Percentiles rank a stretch among this genome's conserved stretches.
Conservation (phyloP, 805 yeast species). For the Candida khao-thaluensis region DNA sequence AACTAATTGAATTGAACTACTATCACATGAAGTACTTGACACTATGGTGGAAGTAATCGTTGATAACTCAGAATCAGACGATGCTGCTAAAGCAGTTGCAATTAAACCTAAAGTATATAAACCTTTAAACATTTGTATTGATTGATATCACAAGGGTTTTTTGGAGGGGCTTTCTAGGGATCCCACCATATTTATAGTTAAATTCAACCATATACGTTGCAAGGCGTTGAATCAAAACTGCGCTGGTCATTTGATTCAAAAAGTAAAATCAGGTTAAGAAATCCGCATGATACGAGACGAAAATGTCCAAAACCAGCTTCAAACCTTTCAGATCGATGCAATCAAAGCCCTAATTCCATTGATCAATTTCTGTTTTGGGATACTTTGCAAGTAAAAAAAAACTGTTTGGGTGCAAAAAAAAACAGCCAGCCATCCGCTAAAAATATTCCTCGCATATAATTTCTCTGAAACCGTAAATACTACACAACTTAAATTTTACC, state of each 20-base stretch:
- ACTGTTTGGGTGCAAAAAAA: background rate
- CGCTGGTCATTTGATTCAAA: conserved; percentile 9
- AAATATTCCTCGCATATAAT: conserved; percentile 4
- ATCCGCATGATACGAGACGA: background rate
- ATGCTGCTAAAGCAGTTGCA: conserved; percentile 22
- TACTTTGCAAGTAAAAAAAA: conserved; percentile 1
- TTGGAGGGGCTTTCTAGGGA: no score
- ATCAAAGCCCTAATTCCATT: background rate
- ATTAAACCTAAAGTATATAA: conserved; percentile 16
- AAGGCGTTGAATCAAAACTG: background rate
- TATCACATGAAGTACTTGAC: conserved; percentile 11
- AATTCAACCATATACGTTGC: background rate
- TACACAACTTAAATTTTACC: background rate
- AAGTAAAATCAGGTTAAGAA: background rate
- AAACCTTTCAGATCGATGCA: background rate
- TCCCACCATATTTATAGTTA: background rate
- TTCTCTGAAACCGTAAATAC: background rate
- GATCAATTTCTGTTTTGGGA: conserved; percentile 2
- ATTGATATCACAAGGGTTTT: conserved; percentile 1
- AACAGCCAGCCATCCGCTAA: conserved; percentile 9
- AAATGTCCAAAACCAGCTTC: conserved; percentile 10
- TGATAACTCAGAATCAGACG: conserved; percentile 17
- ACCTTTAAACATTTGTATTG: conserved; percentile 8
- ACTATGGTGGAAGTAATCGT: conserved; percentile 24
- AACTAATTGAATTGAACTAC: conserved; percentile 14